A percentile compares a stretch with the other conserved stretches of the same genome.
These are phyloP conservation scores for Coniochaeta prunicola DNA, from an alignment of 2,329 filamentous ascomycete species.

Conservation along the genomic window DNA sequence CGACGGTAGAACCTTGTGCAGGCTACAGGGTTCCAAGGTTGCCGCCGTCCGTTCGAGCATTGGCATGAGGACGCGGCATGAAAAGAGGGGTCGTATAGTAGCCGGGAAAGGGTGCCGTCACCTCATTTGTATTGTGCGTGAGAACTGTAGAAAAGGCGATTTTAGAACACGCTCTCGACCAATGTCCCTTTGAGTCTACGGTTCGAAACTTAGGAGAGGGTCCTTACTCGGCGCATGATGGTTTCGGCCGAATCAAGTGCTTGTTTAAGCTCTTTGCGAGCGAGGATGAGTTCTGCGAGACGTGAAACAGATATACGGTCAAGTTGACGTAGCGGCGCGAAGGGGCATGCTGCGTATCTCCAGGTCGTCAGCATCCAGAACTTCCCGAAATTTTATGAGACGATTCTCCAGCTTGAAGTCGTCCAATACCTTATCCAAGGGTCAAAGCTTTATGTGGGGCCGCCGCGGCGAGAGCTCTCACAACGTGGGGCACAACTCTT, in stretches of 20 bases:
- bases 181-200: not conserved
- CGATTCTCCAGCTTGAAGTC: conserved; percentile 3
- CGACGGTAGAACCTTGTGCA: conserved; percentile 43
- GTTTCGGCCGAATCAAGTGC: not conserved
- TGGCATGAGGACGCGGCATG: conserved; percentile 19
- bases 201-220: not conserved
- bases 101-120: not conserved
- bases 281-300: not conserved
- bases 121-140: not conserved
- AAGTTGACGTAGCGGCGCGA: not conserved
- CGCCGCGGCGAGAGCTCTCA: not conserved
- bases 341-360: not conserved
- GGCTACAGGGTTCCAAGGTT: conserved; percentile 46
- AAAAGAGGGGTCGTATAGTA: not conserved
- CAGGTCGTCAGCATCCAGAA: not conserved
- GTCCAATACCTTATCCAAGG: not conserved
- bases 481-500: not conserved
- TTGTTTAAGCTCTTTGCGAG: not conserved
- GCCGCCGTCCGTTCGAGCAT: conserved; percentile 53
- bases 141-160: not conserved
- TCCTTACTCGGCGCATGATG: conserved; percentile 1
- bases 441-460: not conserved
- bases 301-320: not conserved
- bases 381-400: not conserved
- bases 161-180: not conserved